Evolutionary conservation across 2,329 filamentous ascomycete genomes (phyloP).

Genomic region (Cordyceps cicadae): DNA sequence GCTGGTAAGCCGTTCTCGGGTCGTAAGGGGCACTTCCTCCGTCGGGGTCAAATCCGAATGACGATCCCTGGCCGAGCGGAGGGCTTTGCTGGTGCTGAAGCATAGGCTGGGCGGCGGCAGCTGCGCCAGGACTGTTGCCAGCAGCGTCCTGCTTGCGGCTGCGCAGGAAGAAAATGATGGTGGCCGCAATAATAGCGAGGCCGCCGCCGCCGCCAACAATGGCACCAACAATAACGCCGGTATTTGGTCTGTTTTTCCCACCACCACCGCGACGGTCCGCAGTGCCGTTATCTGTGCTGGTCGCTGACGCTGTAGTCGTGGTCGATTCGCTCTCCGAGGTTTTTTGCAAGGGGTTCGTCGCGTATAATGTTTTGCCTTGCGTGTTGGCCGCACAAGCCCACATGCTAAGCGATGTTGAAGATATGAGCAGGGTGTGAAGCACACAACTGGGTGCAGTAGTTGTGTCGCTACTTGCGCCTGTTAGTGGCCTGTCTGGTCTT

Average conservation of each 20-base stretch:
- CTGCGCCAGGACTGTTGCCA: neutral
- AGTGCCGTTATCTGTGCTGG: neutral
- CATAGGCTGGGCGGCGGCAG: neutral
- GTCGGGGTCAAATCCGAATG: neutral
- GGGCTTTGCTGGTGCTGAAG: neutral
- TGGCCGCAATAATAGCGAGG: neutral
- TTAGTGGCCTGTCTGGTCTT: neutral
- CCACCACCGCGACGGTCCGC: neutral
- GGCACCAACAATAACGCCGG: conserved; percentile 5
- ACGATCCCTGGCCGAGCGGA: neutral
- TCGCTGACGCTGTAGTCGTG: neutral
- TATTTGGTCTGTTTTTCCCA: neutral
- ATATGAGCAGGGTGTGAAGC: neutral
- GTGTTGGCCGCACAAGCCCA: neutral
- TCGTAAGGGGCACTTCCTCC: neutral
- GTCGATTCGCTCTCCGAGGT: neutral
- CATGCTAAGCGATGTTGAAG: neutral
- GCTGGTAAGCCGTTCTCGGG: conserved; percentile 1
- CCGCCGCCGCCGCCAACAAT: conserved; percentile 4
- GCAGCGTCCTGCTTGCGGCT: neutral
- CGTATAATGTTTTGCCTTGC: neutral
- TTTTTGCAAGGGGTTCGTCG: neutral
- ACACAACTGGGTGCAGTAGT: neutral
- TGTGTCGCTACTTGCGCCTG: neutral
- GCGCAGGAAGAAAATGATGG: conserved; percentile 7